Evolutionary conservation across 2,329 filamentous ascomycete genomes (phyloP), one percentile per base, ranked within the genome.

Genomic region (Fusarium praegraminearum): DNA sequence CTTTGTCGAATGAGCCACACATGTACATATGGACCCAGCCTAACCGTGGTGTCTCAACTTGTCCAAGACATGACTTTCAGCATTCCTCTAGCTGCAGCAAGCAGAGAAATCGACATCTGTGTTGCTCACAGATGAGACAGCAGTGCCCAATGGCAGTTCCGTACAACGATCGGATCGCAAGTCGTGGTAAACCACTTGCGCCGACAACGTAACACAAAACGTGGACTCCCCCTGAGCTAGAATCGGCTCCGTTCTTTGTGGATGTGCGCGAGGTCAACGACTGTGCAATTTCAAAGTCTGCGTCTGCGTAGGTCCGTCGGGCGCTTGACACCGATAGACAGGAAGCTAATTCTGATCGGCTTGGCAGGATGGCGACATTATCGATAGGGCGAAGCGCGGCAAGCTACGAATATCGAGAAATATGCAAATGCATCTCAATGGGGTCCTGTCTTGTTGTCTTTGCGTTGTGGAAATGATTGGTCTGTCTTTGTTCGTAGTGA

Each of bases 161-260:
- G 30, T 16, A 53, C 45, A 55, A 38, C 45, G 47, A 69, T 65
- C 40, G 44, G 69, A 71, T 71, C 57, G 58, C 41, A n/a, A 52
- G 28, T 56, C 33, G 33, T 24, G 20, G 60, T 47, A 47, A 52
- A 53, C 38, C 38, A 49, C 32, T 36, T 52, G 26, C 51, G 32
- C 46, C 52, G 51, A 38, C 55, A 62, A 55, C 55, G 64, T 70
- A 30, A 46, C 67, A 71, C 46, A 46, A 40, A 55, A 62, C 68
- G 71, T 71, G 67, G 26, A 46, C 53, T 70, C 62, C 69, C 69
- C 69, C 69, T 72, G 69, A 72, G 38, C 66, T 72, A 72, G 55
- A 63, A 56, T 57, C 50, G 51, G 45, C 28, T 32, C 44, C 44
- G 26, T 45, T 45, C 24, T 30, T 18, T 46, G n/a, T n/a, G 49